A percentile compares a stretch with the other conserved stretches of the same genome.
Conservation (phyloP, 75 land plant genomes). For the Sequoia sempervirens region DNA sequence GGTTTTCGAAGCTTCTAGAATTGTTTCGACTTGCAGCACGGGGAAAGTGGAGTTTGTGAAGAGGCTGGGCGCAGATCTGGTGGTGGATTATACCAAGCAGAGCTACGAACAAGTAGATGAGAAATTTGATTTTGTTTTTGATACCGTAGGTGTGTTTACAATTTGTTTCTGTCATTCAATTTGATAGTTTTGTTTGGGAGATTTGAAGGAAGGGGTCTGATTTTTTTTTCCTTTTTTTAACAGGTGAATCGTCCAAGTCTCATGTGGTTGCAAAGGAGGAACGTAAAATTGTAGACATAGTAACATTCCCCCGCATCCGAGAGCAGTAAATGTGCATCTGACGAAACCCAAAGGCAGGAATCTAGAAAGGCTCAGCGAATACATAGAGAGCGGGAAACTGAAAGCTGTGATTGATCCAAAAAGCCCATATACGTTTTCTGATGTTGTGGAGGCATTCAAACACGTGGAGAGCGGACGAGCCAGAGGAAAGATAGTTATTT, state of each 20-base stretch:
- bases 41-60: slow-evolving; percentile 38
- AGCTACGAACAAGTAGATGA: slow-evolving; percentile 31
- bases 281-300: slow-evolving; percentile 28
- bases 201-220: background rate
- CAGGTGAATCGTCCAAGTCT: slow-evolving; percentile 36
- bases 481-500: slow-evolving; percentile 46
- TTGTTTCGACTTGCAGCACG: slow-evolving; percentile 38
- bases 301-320: slow-evolving; percentile 36
- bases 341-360: slow-evolving; percentile 26
- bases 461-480: slow-evolving; percentile 40
- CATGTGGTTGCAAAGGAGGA: slow-evolving; percentile 38
- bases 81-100: slow-evolving; percentile 41
- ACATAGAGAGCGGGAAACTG: slow-evolving; percentile 35
- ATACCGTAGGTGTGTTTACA: slow-evolving; percentile 36
- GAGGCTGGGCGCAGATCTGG: slow-evolving; percentile 44
- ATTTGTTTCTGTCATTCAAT: background rate
- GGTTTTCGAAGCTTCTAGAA: slow-evolving; percentile 38
- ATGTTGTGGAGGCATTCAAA: slow-evolving; percentile 36
- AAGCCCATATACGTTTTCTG: slow-evolving; percentile 29
- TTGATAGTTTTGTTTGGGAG: background rate
- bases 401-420: slow-evolving; percentile 44
- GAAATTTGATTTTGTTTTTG: slow-evolving; percentile 48
- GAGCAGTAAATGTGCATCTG: slow-evolving; percentile 19
- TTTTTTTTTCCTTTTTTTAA: no score
- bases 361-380: slow-evolving; percentile 27